Evolutionary conservation across 805 yeast genomes (phyloP).

Genomic region (Tetrapisispora namnaoensis): DNA sequence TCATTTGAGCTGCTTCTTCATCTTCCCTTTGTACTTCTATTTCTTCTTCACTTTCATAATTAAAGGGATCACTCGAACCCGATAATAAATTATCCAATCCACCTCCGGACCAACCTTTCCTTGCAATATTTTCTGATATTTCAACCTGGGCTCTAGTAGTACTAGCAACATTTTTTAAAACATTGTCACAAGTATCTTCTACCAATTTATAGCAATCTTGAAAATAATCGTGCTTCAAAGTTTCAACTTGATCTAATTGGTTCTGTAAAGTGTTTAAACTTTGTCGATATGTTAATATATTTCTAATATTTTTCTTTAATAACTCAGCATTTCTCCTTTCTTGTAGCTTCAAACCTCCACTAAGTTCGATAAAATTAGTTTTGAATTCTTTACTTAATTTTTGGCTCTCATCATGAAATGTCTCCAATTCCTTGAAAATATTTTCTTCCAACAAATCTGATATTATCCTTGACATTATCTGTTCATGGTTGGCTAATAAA

Average conservation of each 20-base stretch:
- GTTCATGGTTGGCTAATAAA: slow-evolving; percentile 67
- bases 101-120: slow-evolving; percentile 82
- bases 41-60: slow-evolving; percentile 12
- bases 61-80: slow-evolving; percentile 58
- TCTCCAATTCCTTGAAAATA: slow-evolving; percentile 34
- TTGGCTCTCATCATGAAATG: slow-evolving; percentile 36
- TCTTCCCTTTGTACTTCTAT: not conserved
- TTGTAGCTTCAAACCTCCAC: slow-evolving; percentile 43
- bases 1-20: not conserved
- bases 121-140: slow-evolving; percentile 68
- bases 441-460: slow-evolving; percentile 48
- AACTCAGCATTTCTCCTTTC: slow-evolving; percentile 54
- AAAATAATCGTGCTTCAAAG: slow-evolving; percentile 65
- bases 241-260: slow-evolving; percentile 72
- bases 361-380: slow-evolving; percentile 41
- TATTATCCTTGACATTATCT: slow-evolving; percentile 51
- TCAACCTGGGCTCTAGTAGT: slow-evolving; percentile 73
- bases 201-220: slow-evolving; percentile 52
- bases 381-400: slow-evolving; percentile 47
- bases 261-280: slow-evolving; percentile 58
- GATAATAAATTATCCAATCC: slow-evolving; percentile 65
- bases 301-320: slow-evolving; percentile 51
- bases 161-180: slow-evolving; percentile 49
- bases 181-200: slow-evolving; percentile 47
- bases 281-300: slow-evolving; percentile 56